phyloP scores from a whole-genome alignment of 2,329 filamentous ascomycete genomes.

The Fusarium euwallaceae region DNA sequence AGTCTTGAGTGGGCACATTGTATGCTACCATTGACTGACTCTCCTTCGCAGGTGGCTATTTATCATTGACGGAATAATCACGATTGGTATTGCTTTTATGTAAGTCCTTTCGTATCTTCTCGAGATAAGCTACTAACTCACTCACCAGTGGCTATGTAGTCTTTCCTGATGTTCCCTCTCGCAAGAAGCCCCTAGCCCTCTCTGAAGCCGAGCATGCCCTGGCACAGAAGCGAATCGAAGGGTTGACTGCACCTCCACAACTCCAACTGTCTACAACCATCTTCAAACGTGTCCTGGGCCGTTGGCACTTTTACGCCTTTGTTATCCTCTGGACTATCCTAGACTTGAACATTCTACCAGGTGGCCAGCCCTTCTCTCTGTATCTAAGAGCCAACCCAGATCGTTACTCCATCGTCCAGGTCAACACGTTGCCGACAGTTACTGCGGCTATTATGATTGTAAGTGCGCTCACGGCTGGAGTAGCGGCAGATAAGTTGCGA shows the following conservation, averaged over 20 bases:
- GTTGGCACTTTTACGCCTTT: slow-evolving; percentile 57
- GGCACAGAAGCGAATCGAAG: slow-evolving; percentile 48
- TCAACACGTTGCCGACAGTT: slow-evolving; percentile 58
- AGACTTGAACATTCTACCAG: slow-evolving; percentile 53
- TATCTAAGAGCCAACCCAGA: slow-evolving; percentile 56
- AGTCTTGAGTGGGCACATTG: slow-evolving; percentile 54
- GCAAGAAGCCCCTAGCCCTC: slow-evolving; percentile 50
- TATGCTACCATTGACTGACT: not conserved
- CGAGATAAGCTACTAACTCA: not conserved
- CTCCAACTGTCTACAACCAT: slow-evolving; percentile 51
- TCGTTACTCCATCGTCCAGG: slow-evolving; percentile 54
- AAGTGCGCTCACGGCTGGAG: slow-evolving; percentile 50
- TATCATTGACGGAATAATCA: slow-evolving; percentile 71
- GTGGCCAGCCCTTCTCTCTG: slow-evolving; percentile 54
- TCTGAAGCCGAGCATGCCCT: slow-evolving; percentile 47
- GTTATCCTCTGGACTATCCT: slow-evolving; percentile 55
- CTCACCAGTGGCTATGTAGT: slow-evolving; percentile 50
- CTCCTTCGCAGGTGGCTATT: slow-evolving; percentile 60
- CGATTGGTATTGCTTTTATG: slow-evolving; percentile 65
- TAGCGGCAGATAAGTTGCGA: slow-evolving; percentile 50
- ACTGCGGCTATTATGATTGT: slow-evolving; percentile 55
- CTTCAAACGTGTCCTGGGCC: slow-evolving; percentile 53
- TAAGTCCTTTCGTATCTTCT: accelerated
- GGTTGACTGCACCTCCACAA: slow-evolving; percentile 47
- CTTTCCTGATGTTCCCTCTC: slow-evolving; percentile 50